These are phyloP conservation scores for Hypoxylon lenormandii DNA, from an alignment of 495 filamentous ascomycete species.

Conservation along the genomic window DNA sequence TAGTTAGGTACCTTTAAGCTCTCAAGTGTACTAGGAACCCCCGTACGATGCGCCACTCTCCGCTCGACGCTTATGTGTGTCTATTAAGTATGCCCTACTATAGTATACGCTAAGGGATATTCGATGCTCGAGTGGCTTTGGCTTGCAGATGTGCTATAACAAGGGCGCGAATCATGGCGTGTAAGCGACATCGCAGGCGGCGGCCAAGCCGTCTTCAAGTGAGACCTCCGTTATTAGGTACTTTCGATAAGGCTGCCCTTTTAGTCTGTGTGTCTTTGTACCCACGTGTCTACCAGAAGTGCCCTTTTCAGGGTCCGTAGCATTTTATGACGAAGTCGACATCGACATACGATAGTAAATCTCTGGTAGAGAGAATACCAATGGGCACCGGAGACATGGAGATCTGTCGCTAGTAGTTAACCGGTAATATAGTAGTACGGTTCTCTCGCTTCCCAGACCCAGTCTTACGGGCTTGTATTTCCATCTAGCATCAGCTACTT, in stretches of 20 bases:
- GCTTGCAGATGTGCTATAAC: background rate
- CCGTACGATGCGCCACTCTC: conserved; percentile 8
- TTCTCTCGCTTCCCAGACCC: conserved; percentile 3
- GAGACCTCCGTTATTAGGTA: too few species aligned
- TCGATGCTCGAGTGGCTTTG: background rate
- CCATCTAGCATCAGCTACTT: background rate
- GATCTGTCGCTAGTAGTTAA: too few species aligned
- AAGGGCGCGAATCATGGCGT: background rate
- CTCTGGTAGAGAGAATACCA: too few species aligned
- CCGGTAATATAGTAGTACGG: background rate
- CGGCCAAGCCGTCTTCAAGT: conserved; percentile 2
- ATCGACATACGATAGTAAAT: too few species aligned
- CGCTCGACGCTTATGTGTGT: conserved; percentile 18
- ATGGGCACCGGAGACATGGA: conserved; percentile 9
- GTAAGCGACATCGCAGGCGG: conserved; percentile 21
- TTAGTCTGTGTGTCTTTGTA: too few species aligned
- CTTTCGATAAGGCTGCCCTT: too few species aligned
- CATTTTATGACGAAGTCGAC: background rate
- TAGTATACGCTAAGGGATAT: too few species aligned
- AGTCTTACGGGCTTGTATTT: conserved; percentile 7
- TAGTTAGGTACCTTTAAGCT: conserved; percentile 23
- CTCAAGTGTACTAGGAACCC: conserved; percentile 11
- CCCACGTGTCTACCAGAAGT: too few species aligned
- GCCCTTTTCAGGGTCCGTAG: conserved; percentile 12
- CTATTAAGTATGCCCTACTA: background rate